A percentile compares a stretch with the other conserved stretches of the same genome.
phyloP scores from a whole-genome alignment of 176 grass and related monocot species.

The Aegilops umbellulata region DNA sequence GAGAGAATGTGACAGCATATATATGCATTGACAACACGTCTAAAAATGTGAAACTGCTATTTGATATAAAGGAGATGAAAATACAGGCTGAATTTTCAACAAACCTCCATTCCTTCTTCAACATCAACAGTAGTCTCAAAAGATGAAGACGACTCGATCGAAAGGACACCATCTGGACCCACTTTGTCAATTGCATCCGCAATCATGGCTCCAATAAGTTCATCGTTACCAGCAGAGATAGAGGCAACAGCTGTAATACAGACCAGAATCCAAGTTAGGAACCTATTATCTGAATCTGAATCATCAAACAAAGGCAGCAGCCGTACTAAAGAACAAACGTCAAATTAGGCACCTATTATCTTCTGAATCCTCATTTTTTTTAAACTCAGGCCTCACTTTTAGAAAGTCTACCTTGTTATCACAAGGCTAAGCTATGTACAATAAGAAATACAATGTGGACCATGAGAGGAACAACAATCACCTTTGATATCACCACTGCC shows the following conservation, averaged over 20 bases:
- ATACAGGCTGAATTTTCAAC: conserved; percentile 8
- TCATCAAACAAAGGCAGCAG: conserved; percentile 38
- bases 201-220: conserved; percentile 83
- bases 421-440: background rate
- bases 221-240: conserved; percentile 93
- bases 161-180: conserved; percentile 82
- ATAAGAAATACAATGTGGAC: background rate
- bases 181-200: conserved; percentile 96
- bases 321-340: conserved; percentile 34
- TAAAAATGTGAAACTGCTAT: background rate
- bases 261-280: conserved; percentile 32
- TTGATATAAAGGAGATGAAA: background rate
- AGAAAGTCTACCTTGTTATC: background rate
- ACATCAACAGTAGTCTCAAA: conserved; percentile 93
- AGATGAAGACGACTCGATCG: conserved; percentile 88
- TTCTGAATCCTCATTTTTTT: background rate
- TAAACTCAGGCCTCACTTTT: background rate
- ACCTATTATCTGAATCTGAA: background rate
- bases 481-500: conserved; percentile 80
- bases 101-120: conserved; percentile 98
- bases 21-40: background rate
- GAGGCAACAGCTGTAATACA: conserved; percentile 62
- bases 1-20: background rate
- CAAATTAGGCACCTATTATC: background rate
- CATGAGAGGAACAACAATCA: conserved; percentile 23